Evolutionary conservation across 2,329 filamentous ascomycete genomes (phyloP), one percentile per base, ranked within the genome.

Genomic region (Didymella exigua): DNA sequence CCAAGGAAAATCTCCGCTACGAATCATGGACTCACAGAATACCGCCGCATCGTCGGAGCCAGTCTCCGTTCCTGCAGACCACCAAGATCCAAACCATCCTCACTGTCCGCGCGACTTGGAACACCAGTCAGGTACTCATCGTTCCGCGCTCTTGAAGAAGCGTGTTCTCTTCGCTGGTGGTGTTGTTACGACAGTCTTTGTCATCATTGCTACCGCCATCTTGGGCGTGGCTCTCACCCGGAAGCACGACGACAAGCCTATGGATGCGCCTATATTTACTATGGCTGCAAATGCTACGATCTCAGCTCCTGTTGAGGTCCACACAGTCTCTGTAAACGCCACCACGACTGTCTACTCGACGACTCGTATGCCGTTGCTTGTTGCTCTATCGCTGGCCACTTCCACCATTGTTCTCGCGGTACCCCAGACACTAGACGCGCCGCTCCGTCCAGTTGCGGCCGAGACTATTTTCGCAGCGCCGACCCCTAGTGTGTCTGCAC

Each of bases 51-150:
- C 37, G 29, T 14, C 21, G 8, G 21, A 42, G 29, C 21, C 4
- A 6, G 29, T 21, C n/a, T 23, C 26, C 27, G 13, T 31, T 21
- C 43, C 42, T 1, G 9, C 23, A 24, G 36, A 53, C 23, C 36
- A 46, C 1, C 41, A 52, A 14, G 34, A 52, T 34, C 26, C 41
- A 40, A 40, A 40, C 26, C 33, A 29, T 11, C 49, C 42, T 16
- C 29, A 34, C 16, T 47, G 29, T 19, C 16, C 23, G 16, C 9
- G 36, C 24, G 36, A 42, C 21, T 16, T 52, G 27, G 49, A 46
- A 14, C 34, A 34, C 4, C 49, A 34, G 24, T 21, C 19, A 11
- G 11, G 24, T 4, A 10, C n/a, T 27, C 27, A 11, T 21, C 27
- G 27, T 34, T 29, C 8, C 2, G n/a, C 13, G 3, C 6, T 34